Evolutionary conservation across 2,329 filamentous ascomycete genomes (phyloP), one percentile per base, ranked within the genome.

Genomic region (Teratosphaeria destructans): DNA sequence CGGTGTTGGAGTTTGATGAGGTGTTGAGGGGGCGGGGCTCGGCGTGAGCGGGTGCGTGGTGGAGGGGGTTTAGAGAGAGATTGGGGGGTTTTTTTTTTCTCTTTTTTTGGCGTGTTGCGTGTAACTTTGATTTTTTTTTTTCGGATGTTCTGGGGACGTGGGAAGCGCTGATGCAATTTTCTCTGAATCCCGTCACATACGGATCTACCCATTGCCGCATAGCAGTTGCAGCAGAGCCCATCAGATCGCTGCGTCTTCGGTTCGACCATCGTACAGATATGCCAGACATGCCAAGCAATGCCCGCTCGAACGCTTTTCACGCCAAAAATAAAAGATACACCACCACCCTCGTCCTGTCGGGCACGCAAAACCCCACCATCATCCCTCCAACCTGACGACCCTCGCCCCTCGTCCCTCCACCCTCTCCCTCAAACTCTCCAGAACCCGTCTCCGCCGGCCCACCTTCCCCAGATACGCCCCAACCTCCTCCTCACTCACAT

Each of bases 401-500:
- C 60, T 68, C n/a, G 60, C 52, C 2, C 65, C 66, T 16, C 54
- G 60, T 52, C 69, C 64, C 59, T 72, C 60, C 3, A 78, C 65
- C 49, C 66, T 71, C 35, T 69, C 69, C 63, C 70, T 72, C 59
- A 80, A 59, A 23, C 68, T 71, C n/a, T 64, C 66, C 16, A 75
- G 67, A 27, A 79, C 73, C 52, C 69, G 67, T 64, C 66, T 73
- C 66, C 77, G 69, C 65, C 71, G 68, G 61, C 64, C 67, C 26
- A 60, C 57, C 57, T 64, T 68, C n/a, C 55, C 69, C 57, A 72
- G 66, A 59, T 75, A 72, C n/a, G 59, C 66, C 59, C 71, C 68
- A 5, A 79, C 68, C 53, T 76, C 73, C 59, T 75, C 73, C 43
- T 71, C 68, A 29, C 73, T 74, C 2, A 79, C 73, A 61, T 76